Base-by-base conservation (phyloP, 2,329 filamentous ascomycete genomes). In the Phaeomoniella chlamydospora region DNA sequence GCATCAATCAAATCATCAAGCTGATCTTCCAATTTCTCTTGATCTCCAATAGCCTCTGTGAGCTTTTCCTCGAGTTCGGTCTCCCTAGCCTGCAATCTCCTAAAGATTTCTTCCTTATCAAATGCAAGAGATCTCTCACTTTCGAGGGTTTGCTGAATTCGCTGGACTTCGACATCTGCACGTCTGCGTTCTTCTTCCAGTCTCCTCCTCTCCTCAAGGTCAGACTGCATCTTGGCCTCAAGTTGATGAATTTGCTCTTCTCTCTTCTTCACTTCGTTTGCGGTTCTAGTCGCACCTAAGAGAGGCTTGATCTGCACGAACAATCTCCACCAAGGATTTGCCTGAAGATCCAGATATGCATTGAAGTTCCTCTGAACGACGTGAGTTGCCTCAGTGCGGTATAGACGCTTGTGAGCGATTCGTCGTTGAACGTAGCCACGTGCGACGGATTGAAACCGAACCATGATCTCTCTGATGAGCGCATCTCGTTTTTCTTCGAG, bases 31-130 rank as follows among this genome's bases (percentile, higher is more conserved):
- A 98, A 70, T 37, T 79, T 78, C 52, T 96, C 88, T 54, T 96
- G 88, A 48, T 99, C 92, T 15, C 93, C 82, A 40, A 96, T 75
- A 18, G 88, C 88, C 29, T 83, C 88, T 26, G 85, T 74, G 17
- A 99, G 71, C 61, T 96, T 94, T 50, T 98, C 92, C 36, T 80
- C 83, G 3, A 99, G 70, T 53, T 98, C 88, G 9, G 77, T 71
- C 58, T 98, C 90, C n/a, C 90, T 80, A 36, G 79, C 65, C 52
- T 94, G 90, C 15, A 98, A 67, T n/a, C 92, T 76, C 53, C 88
- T 92, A 67, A 96, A 98, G 41, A 99, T 98, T 50, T 98, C 90
- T 53, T 99, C 92, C 55, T 98, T 98, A 58, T 99, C 90, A 4
- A 98, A 65, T 1, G 90, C 90, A 30, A 98, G 68, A n/a, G 88